A percentile compares a stretch with the other conserved stretches of the same genome.
Evolutionary conservation across 169 alveolate species (phyloP).

Genomic region (Babesia microti): DNA sequence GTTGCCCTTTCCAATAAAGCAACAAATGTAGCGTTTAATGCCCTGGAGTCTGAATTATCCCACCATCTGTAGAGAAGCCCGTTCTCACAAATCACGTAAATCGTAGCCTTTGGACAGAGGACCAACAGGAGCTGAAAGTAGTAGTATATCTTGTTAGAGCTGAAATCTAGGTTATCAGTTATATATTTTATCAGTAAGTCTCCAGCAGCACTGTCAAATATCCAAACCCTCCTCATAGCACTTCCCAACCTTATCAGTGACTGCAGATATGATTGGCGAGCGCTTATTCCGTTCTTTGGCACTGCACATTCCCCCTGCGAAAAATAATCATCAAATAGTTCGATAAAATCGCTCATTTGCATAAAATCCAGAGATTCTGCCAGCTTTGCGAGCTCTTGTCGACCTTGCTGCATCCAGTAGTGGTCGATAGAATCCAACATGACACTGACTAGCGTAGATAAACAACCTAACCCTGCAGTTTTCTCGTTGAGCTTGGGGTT

Average conservation of each 20-base stretch:
- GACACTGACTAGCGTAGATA: no score
- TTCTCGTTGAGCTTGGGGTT: no score
- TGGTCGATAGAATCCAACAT: no score
- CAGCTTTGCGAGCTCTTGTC: no score
- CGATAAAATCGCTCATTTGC: slow-evolving; percentile 13
- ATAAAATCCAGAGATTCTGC: slow-evolving; percentile 20
- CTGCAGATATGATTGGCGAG: slow-evolving; percentile 15
- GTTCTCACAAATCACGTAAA: slow-evolving; percentile 11
- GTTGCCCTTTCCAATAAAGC: no score
- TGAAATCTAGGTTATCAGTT: slow-evolving; percentile 14
- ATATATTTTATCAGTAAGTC: slow-evolving; percentile 3
- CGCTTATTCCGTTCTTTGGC: slow-evolving; percentile 5
- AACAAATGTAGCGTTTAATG: no score
- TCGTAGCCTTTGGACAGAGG: slow-evolving; percentile 32
- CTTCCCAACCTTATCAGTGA: slow-evolving; percentile 15
- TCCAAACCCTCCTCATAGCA: slow-evolving; percentile 28
- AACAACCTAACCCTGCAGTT: no score
- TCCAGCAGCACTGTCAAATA: slow-evolving; percentile 27
- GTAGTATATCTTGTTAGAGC: slow-evolving; percentile 17
- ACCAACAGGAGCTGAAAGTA: slow-evolving; percentile 20
- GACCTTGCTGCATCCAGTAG: no score
- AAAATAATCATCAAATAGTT: slow-evolving; percentile 10
- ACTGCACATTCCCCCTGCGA: neutral
- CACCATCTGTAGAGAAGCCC: slow-evolving; percentile 41
- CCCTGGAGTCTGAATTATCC: no score